phyloP scores from a whole-genome alignment of 768 basidiomycete genomes.

The Thelephora aurantiotincta region DNA sequence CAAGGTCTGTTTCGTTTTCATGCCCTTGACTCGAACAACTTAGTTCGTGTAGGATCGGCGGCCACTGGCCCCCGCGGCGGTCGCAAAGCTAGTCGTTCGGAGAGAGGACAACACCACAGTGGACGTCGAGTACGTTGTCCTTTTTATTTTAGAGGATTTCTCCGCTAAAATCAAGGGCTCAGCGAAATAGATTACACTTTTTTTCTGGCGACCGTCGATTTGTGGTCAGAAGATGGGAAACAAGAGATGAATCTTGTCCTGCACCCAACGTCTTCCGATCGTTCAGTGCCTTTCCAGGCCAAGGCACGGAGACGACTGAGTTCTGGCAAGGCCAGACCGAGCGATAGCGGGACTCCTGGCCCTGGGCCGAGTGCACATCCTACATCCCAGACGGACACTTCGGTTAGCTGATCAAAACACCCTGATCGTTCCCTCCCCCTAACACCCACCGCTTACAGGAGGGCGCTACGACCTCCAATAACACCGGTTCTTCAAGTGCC shows the following conservation, averaged over 20 bases:
- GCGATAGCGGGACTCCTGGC: background rate
- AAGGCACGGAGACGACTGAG: slow-evolving; percentile 17
- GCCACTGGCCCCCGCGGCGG: slow-evolving; percentile 82
- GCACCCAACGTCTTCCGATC: slow-evolving; percentile 70
- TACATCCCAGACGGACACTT: background rate
- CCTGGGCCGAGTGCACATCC: background rate
- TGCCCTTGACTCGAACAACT: slow-evolving; percentile 4
- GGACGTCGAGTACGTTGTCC: slow-evolving; percentile 54
- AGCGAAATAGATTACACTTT: slow-evolving; percentile 82
- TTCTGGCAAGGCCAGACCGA: slow-evolving; percentile 1
- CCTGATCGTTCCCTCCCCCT: too few relatives aligned
- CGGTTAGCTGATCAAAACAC: background rate
- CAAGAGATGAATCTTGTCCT: slow-evolving; percentile 83
- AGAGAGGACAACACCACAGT: slow-evolving; percentile 52
- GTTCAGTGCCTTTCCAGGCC: slow-evolving; percentile 39
- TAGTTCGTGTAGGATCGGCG: slow-evolving; percentile 59
- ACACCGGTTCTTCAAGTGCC: background rate
- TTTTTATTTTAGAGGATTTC: background rate
- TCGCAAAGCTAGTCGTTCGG: slow-evolving; percentile 70
- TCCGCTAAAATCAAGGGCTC: slow-evolving; percentile 3
- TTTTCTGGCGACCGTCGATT: slow-evolving; percentile 83
- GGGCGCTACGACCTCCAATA: background rate
- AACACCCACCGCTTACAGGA: background rate
- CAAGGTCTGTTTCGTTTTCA: slow-evolving; percentile 43
- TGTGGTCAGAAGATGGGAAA: slow-evolving; percentile 76